Percentiles rank a stretch among this genome's conserved stretches.
phyloP scores from a whole-genome alignment of 2,329 filamentous ascomycete species.

The Colletotrichum tofieldiae region DNA sequence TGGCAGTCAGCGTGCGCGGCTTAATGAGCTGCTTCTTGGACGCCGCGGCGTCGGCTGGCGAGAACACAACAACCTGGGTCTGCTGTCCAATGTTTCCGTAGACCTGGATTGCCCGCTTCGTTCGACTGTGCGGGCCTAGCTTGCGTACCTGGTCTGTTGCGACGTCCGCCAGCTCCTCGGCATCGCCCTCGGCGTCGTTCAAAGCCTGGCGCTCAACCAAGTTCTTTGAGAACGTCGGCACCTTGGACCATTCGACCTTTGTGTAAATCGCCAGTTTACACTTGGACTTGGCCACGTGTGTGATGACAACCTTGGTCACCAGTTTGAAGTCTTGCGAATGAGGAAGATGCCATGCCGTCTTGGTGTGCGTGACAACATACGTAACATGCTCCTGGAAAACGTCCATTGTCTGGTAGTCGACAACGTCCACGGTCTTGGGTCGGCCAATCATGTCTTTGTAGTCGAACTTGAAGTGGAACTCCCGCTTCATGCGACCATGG shows the following conservation, averaged over 20 bases:
- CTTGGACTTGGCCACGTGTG: slow-evolving; percentile 90
- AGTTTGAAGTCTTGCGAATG: slow-evolving; percentile 84
- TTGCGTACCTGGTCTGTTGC: slow-evolving; percentile 84
- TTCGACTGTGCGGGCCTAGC: slow-evolving; percentile 81
- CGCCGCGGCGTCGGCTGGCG: slow-evolving; percentile 62
- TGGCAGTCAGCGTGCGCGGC: slow-evolving; percentile 74
- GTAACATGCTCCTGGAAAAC: slow-evolving; percentile 82
- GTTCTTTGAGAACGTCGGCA: slow-evolving; percentile 73
- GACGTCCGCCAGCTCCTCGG: slow-evolving; percentile 81
- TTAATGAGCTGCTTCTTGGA: slow-evolving; percentile 73
- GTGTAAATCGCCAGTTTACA: slow-evolving; percentile 93
- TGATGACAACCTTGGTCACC: slow-evolving; percentile 93
- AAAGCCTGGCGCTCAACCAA: slow-evolving; percentile 80
- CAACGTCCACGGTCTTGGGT: slow-evolving; percentile 73
- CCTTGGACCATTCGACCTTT: slow-evolving; percentile 87
- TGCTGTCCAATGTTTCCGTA: slow-evolving; percentile 83
- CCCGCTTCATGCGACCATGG: slow-evolving; percentile 79
- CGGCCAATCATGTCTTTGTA: slow-evolving; percentile 76
- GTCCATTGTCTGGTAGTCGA: slow-evolving; percentile 90
- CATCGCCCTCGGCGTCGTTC: slow-evolving; percentile 80
- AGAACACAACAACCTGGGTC: slow-evolving; percentile 74
- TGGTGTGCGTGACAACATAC: slow-evolving; percentile 75
- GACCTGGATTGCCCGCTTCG: slow-evolving; percentile 83
- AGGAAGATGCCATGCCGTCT: slow-evolving; percentile 87
- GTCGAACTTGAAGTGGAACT: slow-evolving; percentile 86